Conservation (phyloP, 352 stramenopile species). For the Phytophthora citrophthora region DNA sequence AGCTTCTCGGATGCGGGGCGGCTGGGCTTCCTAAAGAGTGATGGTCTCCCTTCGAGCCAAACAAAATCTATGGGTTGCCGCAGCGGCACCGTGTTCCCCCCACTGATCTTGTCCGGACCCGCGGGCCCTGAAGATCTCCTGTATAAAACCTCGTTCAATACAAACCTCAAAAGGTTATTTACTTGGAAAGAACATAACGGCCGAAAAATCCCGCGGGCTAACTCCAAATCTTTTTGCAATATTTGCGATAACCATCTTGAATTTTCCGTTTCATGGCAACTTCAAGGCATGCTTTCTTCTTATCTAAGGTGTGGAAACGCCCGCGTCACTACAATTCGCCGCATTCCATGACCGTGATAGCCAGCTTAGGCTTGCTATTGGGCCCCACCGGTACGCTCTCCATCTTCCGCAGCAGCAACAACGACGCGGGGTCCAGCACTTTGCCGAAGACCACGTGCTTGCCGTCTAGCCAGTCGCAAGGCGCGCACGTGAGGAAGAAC, state of each 20-base stretch:
- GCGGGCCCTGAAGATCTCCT: slow-evolving; percentile 26
- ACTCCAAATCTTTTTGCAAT: background rate
- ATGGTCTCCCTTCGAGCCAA: slow-evolving; percentile 43
- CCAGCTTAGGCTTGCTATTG: slow-evolving; percentile 90
- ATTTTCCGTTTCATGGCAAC: background rate
- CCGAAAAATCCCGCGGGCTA: background rate
- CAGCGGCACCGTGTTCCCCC: background rate
- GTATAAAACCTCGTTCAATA: slow-evolving; percentile 33
- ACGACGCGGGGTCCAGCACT: slow-evolving; percentile 84
- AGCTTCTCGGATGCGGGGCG: slow-evolving; percentile 15
- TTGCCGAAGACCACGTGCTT: slow-evolving; percentile 98
- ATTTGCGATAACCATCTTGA: background rate
- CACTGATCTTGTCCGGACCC: background rate
- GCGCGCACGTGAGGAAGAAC: slow-evolving; percentile 96
- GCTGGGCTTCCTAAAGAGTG: slow-evolving; percentile 34
- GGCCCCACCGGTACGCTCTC: slow-evolving; percentile 88
- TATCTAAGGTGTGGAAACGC: background rate
- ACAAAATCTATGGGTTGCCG: slow-evolving; percentile 37
- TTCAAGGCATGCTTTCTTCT: slow-evolving; percentile 6
- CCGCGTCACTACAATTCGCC: slow-evolving; percentile 76
- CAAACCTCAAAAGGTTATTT: slow-evolving; percentile 1
- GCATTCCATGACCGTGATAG: slow-evolving; percentile 88
- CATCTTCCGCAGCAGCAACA: slow-evolving; percentile 91
- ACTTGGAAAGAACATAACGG: background rate
- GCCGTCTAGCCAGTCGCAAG: slow-evolving; percentile 95